Evolutionary conservation across 306 rosid species (phyloP).

Genomic region (Prunus persica): DNA sequence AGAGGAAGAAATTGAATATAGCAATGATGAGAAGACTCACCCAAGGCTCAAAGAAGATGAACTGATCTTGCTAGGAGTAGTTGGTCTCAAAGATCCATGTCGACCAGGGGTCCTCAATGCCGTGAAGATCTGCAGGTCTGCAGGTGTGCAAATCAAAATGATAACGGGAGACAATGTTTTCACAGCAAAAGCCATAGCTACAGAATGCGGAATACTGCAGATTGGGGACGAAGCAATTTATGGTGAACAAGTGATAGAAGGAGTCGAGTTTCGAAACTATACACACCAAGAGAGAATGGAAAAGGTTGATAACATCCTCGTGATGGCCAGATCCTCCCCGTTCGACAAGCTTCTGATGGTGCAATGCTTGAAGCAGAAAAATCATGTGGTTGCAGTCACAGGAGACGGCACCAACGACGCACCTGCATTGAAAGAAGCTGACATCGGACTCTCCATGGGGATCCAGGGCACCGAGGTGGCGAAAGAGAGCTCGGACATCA

Average conservation of each 20-base stretch:
- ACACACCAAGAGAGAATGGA: slow-evolving; percentile 60
- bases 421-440: slow-evolving; percentile 87
- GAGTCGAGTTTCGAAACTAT: slow-evolving; percentile 68
- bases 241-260: slow-evolving; percentile 60
- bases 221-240: slow-evolving; percentile 3
- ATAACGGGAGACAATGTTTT: slow-evolving; percentile 87
- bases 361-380: slow-evolving; percentile 59
- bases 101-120: slow-evolving; percentile 55
- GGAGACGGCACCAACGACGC: slow-evolving; percentile 95
- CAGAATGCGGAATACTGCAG: slow-evolving; percentile 79
- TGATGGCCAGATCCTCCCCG: slow-evolving; percentile 91
- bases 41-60: slow-evolving; percentile 43
- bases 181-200: slow-evolving; percentile 86
- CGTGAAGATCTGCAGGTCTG: slow-evolving; percentile 55
- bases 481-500: slow-evolving; percentile 86
- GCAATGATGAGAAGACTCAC: slow-evolving; percentile 19
- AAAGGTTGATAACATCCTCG: slow-evolving; percentile 58
- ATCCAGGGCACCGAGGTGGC: slow-evolving; percentile 93
- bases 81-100: slow-evolving; percentile 89
- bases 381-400: slow-evolving; percentile 86
- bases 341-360: slow-evolving; percentile 86
- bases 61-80: slow-evolving; percentile 67
- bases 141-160: slow-evolving; percentile 82
- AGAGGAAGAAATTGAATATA: slow-evolving; percentile 34
- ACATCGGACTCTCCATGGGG: slow-evolving; percentile 92